Evolutionary conservation across 2,329 filamentous ascomycete species (phyloP), one percentile per base, ranked within the genome.

Genomic region (Dactylellina haptotyla): DNA sequence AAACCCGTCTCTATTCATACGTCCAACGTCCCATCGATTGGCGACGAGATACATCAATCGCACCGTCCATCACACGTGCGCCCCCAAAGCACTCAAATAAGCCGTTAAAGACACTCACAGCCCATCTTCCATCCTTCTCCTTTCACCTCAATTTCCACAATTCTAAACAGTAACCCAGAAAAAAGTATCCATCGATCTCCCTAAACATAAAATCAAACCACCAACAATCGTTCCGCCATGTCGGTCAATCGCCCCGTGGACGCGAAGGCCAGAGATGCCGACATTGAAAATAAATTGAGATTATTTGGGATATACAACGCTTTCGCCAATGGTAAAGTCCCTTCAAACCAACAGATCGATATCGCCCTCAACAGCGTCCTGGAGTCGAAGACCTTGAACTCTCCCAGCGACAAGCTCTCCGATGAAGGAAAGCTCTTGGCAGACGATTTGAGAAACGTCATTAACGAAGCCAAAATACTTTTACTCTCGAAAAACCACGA

Each of bases 401-500:
- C 64, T 23, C 93, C 93, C 4, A 90, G 91, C 0, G 83, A 86
- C 72, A 89, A 90, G 80, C 88, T 99, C 4, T 98, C 94, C 0
- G 76, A 85, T 0, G 95, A 99, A 77, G 95, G 95, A 69, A 89
- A 89, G 80, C 82, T 83, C n/a, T 86, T 99, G 1, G 87, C 97
- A 2, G 83, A 84, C 43, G 94, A 98, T 77, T 83, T 95, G 65
- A 88, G 87, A 73, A 85, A 91, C 61, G 92, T 97, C 57, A 88
- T 99, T 48, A 87, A 90, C 78, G 87, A 95, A 80, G 90, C 94
- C 69, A 96, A 97, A 84, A 83, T 88, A 66, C 86, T 99, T 10
- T 83, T 98, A 6, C 84, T 99, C 25, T 90, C 90, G 83, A 99
- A 98, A 86, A 99, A 99, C 80, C 87, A 97, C 71, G 95, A 93